A percentile compares a stretch with the other conserved stretches of the same genome.
phyloP scores from a whole-genome alignment of 129 eudicot genomes.

The Escallonia herrerae region DNA sequence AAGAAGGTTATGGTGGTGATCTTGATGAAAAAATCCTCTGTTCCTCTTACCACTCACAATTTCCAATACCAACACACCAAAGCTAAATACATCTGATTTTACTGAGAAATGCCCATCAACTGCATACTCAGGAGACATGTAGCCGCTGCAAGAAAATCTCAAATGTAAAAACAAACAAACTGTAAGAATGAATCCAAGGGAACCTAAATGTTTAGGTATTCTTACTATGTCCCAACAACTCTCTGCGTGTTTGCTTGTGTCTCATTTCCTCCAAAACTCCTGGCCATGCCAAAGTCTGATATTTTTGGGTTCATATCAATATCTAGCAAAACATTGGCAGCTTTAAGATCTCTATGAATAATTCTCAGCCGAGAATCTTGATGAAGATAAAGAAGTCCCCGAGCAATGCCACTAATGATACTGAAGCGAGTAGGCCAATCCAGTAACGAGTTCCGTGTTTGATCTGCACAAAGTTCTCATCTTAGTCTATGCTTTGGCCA shows the following conservation, averaged over 20 bases:
- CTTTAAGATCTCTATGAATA: slow-evolving; percentile 5
- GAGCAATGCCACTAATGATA: background rate
- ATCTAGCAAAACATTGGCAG: slow-evolving; percentile 3
- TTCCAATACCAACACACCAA: too few species aligned
- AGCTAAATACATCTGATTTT: too few species aligned
- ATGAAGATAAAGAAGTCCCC: slow-evolving; percentile 3
- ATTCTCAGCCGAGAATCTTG: slow-evolving; percentile 3
- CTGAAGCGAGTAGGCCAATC: background rate
- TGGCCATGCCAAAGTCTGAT: slow-evolving; percentile 4
- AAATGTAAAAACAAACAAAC: too few species aligned
- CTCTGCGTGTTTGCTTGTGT: background rate
- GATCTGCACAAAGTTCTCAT: background rate
- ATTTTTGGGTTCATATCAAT: slow-evolving; percentile 1
- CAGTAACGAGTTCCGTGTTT: background rate
- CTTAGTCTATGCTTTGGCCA: background rate
- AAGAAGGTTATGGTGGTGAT: too few species aligned
- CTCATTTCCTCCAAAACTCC: slow-evolving; percentile 5
- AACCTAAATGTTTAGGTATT: background rate
- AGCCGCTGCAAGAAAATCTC: too few species aligned
- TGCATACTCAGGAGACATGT: too few species aligned
- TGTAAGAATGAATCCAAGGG: background rate
- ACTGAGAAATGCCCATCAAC: too few species aligned
- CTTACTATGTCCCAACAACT: slow-evolving; percentile 4
- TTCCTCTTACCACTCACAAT: too few species aligned
- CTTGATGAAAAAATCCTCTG: too few species aligned